Conservation (phyloP, 2,329 filamentous ascomycete genomes). For the Scedosporium dehoogii region DNA sequence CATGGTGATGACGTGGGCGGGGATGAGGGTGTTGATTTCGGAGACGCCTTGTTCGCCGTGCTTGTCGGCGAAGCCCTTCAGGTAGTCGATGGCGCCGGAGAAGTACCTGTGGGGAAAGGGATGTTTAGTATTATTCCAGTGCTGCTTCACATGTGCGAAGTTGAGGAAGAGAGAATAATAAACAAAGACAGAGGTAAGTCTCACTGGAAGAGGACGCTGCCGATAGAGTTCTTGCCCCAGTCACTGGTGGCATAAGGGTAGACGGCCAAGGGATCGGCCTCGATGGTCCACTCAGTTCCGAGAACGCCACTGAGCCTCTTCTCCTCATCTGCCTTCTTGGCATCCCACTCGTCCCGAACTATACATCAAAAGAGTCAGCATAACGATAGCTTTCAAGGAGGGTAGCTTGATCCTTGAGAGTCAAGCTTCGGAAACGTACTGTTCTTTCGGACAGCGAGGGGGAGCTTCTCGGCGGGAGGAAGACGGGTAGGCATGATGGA, state of each 20-base stretch:
- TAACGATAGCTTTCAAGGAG: neutral
- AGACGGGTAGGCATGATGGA: constrained; percentile 24
- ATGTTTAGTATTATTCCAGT: neutral
- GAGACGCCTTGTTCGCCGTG: constrained; percentile 27
- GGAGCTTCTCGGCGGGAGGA: constrained; percentile 37
- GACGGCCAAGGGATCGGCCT: constrained; percentile 35
- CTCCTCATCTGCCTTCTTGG: constrained; percentile 33
- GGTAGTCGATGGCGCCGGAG: constrained; percentile 26
- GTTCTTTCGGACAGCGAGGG: constrained; percentile 42
- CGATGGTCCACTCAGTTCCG: constrained; percentile 38
- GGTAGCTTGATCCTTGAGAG: neutral
- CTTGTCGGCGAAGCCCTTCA: constrained; percentile 26
- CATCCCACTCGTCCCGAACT: constrained; percentile 45
- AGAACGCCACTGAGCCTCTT: constrained; percentile 32
- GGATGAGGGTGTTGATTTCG: constrained; percentile 38
- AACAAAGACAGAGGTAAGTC: constrained; percentile 11
- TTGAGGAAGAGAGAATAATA: neutral
- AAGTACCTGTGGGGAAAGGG: constrained; percentile 28
- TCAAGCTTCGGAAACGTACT: constrained; percentile 21
- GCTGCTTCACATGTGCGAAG: neutral
- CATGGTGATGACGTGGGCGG: constrained; percentile 33
- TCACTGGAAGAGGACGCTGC: constrained; percentile 32
- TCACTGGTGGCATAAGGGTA: constrained; percentile 34
- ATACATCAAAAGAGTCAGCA: constrained; percentile 13
- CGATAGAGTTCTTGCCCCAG: constrained; percentile 31